Base-by-base conservation (phyloP, 2,329 filamentous ascomycete genomes). In the Septoria linicola region DNA sequence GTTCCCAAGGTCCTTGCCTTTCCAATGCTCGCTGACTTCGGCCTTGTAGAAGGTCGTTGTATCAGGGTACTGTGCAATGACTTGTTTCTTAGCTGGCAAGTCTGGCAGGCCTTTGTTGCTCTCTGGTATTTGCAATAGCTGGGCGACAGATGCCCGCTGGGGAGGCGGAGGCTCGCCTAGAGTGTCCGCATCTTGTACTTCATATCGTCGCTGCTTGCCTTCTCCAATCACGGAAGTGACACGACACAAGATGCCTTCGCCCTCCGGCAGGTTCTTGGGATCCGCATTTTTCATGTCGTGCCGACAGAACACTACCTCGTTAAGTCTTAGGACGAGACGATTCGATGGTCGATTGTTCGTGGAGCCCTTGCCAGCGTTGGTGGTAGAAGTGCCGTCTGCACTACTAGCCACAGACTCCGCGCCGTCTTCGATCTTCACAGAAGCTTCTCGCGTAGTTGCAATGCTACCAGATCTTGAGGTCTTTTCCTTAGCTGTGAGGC, bases 41-140 rank as follows among this genome's bases (percentile, higher is more conserved):
- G 76, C 76, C 56, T 75, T 76, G 60, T 78, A 78, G 56, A 78
- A 78, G 1, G 76, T 78, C n/a, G 76, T 78, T 6, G 76, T 78
- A 16, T 73, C 71, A 1, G 76, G 76, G 55, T 78, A 78, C 47
- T 77, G 67, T 23, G 76, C 76, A 4, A 78, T 63, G 1, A 78
- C 76, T n/a, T 71, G 64, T 53, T 67, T 70, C 5, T 71, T 68
- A 37, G 72, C 69, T 11, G 63, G 58, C 16, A 78, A 59, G 50
- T 75, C 72, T 0, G 68, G 66, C 17, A 77, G 60, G 4, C 67
- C 70, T 20, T 63, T 62, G 44, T 76, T 76, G 11, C 62, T 62
- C 4, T 63, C 58, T 0, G 71, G 67, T 0, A 75, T 71, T 8
- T 74, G 72, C 44, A 78, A 76, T 16, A 78, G 69, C 54, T 76